A percentile compares a stretch with the other conserved stretches of the same genome.
Evolutionary conservation across 1,284 basidiomycete species (phyloP).

Genomic region (Ceratobasidium sp.): DNA sequence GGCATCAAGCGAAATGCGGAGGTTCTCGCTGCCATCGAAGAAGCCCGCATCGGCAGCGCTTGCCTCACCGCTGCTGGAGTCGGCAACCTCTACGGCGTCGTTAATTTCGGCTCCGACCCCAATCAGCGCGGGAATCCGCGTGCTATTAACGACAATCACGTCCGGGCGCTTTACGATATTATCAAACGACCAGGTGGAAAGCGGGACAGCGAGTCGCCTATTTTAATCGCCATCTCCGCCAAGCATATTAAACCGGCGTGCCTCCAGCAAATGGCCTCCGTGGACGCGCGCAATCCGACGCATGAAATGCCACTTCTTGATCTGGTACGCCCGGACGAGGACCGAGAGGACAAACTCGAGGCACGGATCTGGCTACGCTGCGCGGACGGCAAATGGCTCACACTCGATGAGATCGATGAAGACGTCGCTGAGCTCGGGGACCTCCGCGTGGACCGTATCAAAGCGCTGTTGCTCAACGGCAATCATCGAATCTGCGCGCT

Average conservation of each 20-base stretch:
- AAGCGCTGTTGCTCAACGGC: slow-evolving; percentile 4
- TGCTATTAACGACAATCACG: background rate
- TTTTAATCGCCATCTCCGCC: background rate
- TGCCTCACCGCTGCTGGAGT: background rate
- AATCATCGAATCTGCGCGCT: background rate
- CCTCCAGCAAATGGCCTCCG: background rate
- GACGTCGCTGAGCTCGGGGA: background rate
- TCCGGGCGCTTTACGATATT: background rate
- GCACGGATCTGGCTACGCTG: background rate
- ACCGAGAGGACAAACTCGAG: background rate
- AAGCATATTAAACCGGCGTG: background rate
- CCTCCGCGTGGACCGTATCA: background rate
- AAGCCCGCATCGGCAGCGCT: background rate
- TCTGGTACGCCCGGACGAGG: background rate
- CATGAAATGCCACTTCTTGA: background rate
- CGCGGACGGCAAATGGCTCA: background rate
- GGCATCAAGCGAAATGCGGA: too few relatives aligned
- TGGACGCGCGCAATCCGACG: background rate
- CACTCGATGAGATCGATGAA: background rate
- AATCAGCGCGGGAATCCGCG: slow-evolving; percentile 18
- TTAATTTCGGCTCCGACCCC: background rate
- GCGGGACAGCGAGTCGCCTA: background rate
- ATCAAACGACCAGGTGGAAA: background rate
- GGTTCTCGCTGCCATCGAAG: too few relatives aligned
- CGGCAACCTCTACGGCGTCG: background rate